A percentile compares a stretch with the other conserved stretches of the same genome.
phyloP scores from a whole-genome alignment of 805 yeast species.

The Pichia exigua region DNA sequence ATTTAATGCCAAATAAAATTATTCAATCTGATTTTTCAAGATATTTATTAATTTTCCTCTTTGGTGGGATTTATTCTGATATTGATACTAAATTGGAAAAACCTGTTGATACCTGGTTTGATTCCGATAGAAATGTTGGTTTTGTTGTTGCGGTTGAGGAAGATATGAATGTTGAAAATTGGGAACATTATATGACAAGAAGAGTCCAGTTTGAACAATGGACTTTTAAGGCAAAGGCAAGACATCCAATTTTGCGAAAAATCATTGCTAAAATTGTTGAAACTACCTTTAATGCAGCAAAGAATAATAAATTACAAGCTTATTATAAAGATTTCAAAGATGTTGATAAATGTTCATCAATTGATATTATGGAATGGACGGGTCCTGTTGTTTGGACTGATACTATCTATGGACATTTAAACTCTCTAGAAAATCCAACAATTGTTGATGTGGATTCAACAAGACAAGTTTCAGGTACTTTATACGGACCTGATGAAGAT shows the following conservation, averaged over 20 bases:
- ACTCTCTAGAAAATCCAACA: conserved; percentile 30
- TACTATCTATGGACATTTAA: conserved; percentile 57
- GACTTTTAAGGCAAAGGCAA: conserved; percentile 51
- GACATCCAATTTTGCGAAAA: conserved; percentile 53
- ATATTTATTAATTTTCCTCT: conserved; percentile 43
- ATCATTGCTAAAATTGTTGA: conserved; percentile 46
- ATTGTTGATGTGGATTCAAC: conserved; percentile 28
- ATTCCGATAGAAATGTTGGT: conserved; percentile 45
- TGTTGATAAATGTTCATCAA: conserved; percentile 29
- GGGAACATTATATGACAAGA: conserved; percentile 44
- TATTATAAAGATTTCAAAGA: conserved; percentile 31
- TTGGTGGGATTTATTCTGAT: conserved; percentile 57
- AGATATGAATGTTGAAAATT: conserved; percentile 44
- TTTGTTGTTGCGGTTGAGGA: conserved; percentile 48
- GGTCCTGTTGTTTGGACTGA: conserved; percentile 80
- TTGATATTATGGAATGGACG: conserved; percentile 64
- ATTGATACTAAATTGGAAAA: conserved; percentile 50
- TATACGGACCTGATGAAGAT: conserved; percentile 27
- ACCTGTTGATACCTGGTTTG: conserved; percentile 54
- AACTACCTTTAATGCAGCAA: conserved; percentile 35
- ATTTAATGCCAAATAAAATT: conserved; percentile 45
- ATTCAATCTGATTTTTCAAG: conserved; percentile 49
- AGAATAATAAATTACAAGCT: conserved; percentile 28
- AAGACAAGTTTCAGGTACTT: conserved; percentile 23
- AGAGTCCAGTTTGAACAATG: conserved; percentile 58